A percentile compares a stretch with the other conserved stretches of the same genome.
These are phyloP conservation scores for Saccharomyces pastorianus DNA, from an alignment of 1,139 yeast genomes.

Conservation along the genomic window DNA sequence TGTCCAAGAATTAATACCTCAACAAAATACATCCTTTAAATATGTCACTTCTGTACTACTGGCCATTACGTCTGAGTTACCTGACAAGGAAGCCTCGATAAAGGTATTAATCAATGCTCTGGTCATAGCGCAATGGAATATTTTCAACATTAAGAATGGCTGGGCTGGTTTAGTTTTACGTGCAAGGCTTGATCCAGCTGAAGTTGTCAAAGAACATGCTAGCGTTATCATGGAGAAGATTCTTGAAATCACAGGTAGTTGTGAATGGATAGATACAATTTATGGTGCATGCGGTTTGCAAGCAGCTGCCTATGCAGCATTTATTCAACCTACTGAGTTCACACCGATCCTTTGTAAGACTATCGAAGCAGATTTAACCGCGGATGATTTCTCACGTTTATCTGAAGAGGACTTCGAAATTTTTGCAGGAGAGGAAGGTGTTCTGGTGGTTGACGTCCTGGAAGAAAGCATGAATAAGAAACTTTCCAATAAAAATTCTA, in stretches of 20 bases:
- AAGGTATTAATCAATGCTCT: constrained; percentile 41
- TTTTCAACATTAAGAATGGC: constrained; percentile 41
- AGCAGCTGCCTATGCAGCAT: constrained; percentile 58
- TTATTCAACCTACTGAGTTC: constrained; percentile 57
- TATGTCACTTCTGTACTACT: constrained; percentile 39
- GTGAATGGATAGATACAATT: constrained; percentile 17
- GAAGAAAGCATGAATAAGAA: constrained; percentile 35
- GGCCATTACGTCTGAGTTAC: constrained; percentile 37
- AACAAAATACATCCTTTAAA: constrained; percentile 14
- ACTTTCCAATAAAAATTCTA: constrained; percentile 52
- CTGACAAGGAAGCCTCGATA: constrained; percentile 33
- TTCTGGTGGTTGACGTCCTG: constrained; percentile 59
- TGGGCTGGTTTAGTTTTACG: constrained; percentile 78
- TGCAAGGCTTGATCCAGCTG: constrained; percentile 57
- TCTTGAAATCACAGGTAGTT: constrained; percentile 23
- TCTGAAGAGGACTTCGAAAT: constrained; percentile 46
- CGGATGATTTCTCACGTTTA: constrained; percentile 26
- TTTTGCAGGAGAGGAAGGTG: constrained; percentile 64
- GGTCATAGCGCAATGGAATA: constrained; percentile 47
- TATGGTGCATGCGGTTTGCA: constrained; percentile 38
- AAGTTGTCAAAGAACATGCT: constrained; percentile 40
- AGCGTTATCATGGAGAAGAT: constrained; percentile 34
- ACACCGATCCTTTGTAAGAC: constrained; percentile 43
- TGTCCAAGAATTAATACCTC: constrained; percentile 6
- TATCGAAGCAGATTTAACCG: constrained; percentile 39